phyloP scores from a whole-genome alignment of 2,329 filamentous ascomycete species.

The Kalaharituber pfeilii region DNA sequence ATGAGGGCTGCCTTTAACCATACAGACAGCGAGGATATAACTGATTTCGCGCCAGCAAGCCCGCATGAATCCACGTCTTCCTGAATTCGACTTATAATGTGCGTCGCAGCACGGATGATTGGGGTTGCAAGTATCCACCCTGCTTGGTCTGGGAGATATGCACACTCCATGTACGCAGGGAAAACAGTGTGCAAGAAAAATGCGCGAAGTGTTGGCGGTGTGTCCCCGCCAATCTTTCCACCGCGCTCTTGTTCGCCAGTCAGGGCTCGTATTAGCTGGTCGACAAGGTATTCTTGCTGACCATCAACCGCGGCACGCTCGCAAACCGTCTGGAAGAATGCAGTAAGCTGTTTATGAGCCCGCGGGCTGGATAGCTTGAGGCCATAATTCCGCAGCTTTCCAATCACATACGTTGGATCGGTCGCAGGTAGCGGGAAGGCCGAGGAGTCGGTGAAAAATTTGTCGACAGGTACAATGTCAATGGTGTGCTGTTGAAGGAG shows the following conservation, averaged over 20 bases:
- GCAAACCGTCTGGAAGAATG: conserved; percentile 42
- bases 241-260: conserved; percentile 12
- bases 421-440: conserved; percentile 42
- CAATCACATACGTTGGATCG: conserved; percentile 46
- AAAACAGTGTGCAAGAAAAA: conserved; percentile 39
- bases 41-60: neutral
- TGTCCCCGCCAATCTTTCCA: neutral
- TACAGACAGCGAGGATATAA: neutral
- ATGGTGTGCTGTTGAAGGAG: conserved; percentile 43
- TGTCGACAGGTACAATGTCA: conserved; percentile 35
- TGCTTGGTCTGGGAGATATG: conserved; percentile 29
- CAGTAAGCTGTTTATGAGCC: conserved; percentile 37
- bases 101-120: conserved; percentile 31
- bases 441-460: conserved; percentile 33
- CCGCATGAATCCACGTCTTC: neutral
- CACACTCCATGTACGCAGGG: conserved; percentile 38
- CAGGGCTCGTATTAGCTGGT: conserved; percentile 37
- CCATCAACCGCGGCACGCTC: conserved; percentile 41
- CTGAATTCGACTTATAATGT: neutral
- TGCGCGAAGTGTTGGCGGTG: conserved; percentile 33
- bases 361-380: conserved; percentile 35
- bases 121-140: conserved; percentile 38
- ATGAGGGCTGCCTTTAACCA: neutral
- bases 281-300: conserved; percentile 39
- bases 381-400: conserved; percentile 41